Conservation (phyloP, 1,284 basidiomycete species). For the Trichosporon ovoides region DNA sequence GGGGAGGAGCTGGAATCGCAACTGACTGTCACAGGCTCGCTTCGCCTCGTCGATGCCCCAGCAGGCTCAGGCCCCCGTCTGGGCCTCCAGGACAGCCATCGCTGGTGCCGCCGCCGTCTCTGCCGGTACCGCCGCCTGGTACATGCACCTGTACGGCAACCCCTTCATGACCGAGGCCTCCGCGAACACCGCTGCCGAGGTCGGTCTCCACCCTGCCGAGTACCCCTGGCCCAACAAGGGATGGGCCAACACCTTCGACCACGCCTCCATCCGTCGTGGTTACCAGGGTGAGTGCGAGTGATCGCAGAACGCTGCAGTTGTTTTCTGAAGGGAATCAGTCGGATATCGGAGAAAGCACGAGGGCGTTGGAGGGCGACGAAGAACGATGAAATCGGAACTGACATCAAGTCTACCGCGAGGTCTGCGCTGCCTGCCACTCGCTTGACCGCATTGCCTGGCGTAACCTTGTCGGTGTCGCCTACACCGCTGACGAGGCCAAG, state of each 20-base stretch:
- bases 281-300: constrained; percentile 61
- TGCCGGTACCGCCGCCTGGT: constrained; percentile 88
- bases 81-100: constrained; percentile 68
- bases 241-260: constrained; percentile 85
- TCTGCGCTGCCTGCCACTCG: constrained; percentile 98
- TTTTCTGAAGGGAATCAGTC: neutral
- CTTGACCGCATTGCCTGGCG: constrained; percentile 99
- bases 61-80: constrained; percentile 22
- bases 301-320: too few species aligned
- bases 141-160: constrained; percentile 88
- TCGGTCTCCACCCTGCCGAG: constrained; percentile 82
- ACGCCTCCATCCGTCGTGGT: constrained; percentile 87
- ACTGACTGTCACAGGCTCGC: constrained; percentile 31
- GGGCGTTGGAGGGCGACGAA: neutral
- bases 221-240: constrained; percentile 94
- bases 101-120: constrained; percentile 71
- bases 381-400: neutral
- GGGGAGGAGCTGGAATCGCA: neutral
- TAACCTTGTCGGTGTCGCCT: constrained; percentile 96
- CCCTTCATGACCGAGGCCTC: constrained; percentile 83
- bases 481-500: constrained; percentile 87
- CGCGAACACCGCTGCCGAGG: constrained; percentile 84
- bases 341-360: neutral
- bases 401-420: constrained; percentile 83
- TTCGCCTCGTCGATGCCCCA: constrained; percentile 38